Evolutionary conservation across 441 rosid genomes (phyloP).

Genomic region (Populus hybrid): DNA sequence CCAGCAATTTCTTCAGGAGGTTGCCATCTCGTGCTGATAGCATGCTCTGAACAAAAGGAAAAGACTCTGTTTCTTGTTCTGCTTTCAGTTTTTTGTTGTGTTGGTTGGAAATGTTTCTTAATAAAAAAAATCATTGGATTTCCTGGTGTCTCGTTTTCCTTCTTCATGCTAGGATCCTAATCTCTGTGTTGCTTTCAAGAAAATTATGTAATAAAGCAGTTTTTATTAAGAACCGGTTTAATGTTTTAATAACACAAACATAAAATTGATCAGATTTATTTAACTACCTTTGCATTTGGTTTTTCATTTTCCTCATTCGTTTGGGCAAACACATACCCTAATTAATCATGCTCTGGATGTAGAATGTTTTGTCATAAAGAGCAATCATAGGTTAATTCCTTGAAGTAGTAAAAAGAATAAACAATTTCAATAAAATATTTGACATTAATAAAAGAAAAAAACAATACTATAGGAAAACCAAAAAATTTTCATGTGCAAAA

Average conservation of each 20-base stretch:
- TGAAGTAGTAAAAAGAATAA: not conserved
- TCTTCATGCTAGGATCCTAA: not conserved
- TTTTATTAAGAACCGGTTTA: not conserved
- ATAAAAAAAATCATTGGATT: not conserved
- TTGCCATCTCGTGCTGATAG: conserved; percentile 72
- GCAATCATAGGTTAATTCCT: not conserved
- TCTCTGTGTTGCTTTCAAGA: not conserved
- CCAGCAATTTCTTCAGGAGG: conserved; percentile 84
- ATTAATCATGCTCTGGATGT: not conserved
- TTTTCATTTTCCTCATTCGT: not conserved
- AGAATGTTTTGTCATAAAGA: not conserved
- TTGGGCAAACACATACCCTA: not conserved
- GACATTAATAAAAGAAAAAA: not conserved
- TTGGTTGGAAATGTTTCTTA: not conserved
- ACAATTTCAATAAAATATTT: not conserved
- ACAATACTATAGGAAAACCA: not conserved
- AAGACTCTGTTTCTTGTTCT: not conserved
- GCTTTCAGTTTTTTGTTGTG: not conserved
- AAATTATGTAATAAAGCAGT: not conserved
- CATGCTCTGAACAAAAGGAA: conserved; percentile 48
- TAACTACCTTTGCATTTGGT: not conserved
- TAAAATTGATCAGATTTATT: not conserved
- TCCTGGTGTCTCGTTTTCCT: not conserved
- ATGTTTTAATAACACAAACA: not conserved
- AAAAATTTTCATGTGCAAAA: not conserved